A percentile compares a stretch with the other conserved stretches of the same genome.
phyloP scores from a whole-genome alignment of 108 stramenopile genomes.

The Skeletonema grethae region DNA sequence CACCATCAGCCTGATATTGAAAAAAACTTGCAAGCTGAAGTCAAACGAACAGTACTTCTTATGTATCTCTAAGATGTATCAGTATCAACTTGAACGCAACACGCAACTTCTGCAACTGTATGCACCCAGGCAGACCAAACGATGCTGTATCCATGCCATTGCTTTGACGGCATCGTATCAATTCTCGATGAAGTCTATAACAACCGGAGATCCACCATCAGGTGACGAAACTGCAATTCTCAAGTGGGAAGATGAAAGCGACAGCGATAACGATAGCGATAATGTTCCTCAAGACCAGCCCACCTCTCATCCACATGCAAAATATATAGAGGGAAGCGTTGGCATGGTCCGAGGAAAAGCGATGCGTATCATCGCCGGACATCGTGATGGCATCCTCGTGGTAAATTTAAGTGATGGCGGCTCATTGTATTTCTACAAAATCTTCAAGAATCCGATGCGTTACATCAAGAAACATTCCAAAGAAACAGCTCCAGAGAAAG shows the following conservation, averaged over 20 bases:
- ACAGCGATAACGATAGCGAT: background rate
- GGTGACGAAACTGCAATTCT: background rate
- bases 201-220: background rate
- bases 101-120: too few species aligned
- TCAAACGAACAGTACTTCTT: too few species aligned
- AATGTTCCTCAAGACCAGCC: background rate
- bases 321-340: conserved; percentile 15
- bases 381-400: conserved; percentile 9
- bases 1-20: too few species aligned
- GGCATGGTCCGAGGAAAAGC: conserved; percentile 9
- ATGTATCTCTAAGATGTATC: too few species aligned
- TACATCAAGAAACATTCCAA: background rate
- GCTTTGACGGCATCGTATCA: too few species aligned
- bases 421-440: conserved; percentile 6
- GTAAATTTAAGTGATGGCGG: conserved; percentile 17
- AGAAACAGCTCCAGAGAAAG: background rate
- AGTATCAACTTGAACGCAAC: too few species aligned
- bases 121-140: too few species aligned
- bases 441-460: conserved; percentile 3
- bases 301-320: background rate
- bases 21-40: too few species aligned
- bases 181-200: background rate
- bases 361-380: background rate
- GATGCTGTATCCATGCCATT: too few species aligned
- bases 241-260: background rate